Base-by-base conservation (phyloP, 176 grass and related monocot genomes). In the Coix lacrymajobi region DNA sequence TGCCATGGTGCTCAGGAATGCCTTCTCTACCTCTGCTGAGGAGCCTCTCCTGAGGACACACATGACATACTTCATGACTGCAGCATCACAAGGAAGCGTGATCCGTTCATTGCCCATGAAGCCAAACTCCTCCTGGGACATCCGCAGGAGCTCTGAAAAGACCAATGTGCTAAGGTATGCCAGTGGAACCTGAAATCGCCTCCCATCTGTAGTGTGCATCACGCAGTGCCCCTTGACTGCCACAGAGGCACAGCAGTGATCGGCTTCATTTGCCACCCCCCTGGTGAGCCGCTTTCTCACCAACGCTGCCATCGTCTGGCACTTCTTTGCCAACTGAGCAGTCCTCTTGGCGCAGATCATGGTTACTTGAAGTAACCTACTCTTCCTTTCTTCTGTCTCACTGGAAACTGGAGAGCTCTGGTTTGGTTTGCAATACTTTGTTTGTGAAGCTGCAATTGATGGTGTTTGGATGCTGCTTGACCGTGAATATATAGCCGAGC, bases 61-160 rank as follows among this genome's bases (percentile, higher is more conserved):
- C 54, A 87, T 61, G 15, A n/a, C 77, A 11, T 89, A 89, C 62
- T 94, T 73, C 73, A 94, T 79, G 45, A 75, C 52, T 0, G 22
- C 7, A 3, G 77, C 52, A 22, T 92, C 74, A 8, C 81, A 94
- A 1, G 84, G 78, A 28, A 92, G 56, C 5, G 33, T 90, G 34
- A 92, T 92, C 20, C 82, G 80, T 2, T 58, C 82, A 16, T 86
- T 11, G 10, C 81, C 44, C 8, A 17, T 0, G n/a, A 87, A 87
- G 29, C 90, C 89, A 2, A 88, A 92, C 69, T 90, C 90, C 20
- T 92, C 90, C 75, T 81, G 88, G 1, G 90, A 81, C 69, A 96
- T 70, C 49, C 44, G 3, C 5, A 92, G 72, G 49, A 96, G 71
- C 71, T 88, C 76, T 1, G 20, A 2, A 26, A 96, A 77, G 66